Percentiles rank a stretch among this genome's conserved stretches.
Conservation (phyloP, 169 alveolate species). For the Plasmodium fragile region DNA sequence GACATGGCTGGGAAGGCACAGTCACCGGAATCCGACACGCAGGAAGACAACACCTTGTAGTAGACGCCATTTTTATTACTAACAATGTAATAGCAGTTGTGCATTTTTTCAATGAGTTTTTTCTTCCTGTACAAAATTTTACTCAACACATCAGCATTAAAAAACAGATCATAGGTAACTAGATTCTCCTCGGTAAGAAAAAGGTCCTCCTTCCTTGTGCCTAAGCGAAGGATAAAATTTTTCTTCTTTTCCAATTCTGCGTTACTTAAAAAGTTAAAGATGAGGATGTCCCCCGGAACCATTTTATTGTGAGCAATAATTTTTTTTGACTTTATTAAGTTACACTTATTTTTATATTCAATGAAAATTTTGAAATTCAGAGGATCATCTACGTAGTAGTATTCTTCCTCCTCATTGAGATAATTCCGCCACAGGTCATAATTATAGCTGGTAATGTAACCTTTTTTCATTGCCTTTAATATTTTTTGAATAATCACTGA, state of each 20-base stretch:
- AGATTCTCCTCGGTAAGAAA: slow-evolving; percentile 44
- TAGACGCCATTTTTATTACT: slow-evolving; percentile 46
- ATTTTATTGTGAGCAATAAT: slow-evolving; percentile 67
- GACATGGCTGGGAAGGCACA: background rate
- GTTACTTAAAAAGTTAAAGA: slow-evolving; percentile 62
- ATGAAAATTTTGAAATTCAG: slow-evolving; percentile 55
- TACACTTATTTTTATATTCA: slow-evolving; percentile 71
- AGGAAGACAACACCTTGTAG: background rate
- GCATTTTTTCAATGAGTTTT: slow-evolving; percentile 25
- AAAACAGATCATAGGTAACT: slow-evolving; percentile 19
- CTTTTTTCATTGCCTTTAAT: slow-evolving; percentile 68
- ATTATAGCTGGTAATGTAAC: slow-evolving; percentile 47
- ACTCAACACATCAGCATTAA: slow-evolving; percentile 28
- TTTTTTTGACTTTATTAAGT: slow-evolving; percentile 39
- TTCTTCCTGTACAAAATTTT: slow-evolving; percentile 50
- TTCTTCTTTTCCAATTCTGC: slow-evolving; percentile 43
- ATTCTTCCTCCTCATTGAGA: slow-evolving; percentile 15
- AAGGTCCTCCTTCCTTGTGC: slow-evolving; percentile 48
- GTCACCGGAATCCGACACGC: background rate
- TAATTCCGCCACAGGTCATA: slow-evolving; percentile 20
- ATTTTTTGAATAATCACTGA: slow-evolving; percentile 1
- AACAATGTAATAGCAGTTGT: slow-evolving; percentile 28
- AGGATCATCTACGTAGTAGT: slow-evolving; percentile 22
- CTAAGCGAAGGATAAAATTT: slow-evolving; percentile 27
- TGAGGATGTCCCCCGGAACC: slow-evolving; percentile 47